Percentiles rank a stretch among this genome's conserved stretches.
Evolutionary conservation across 495 filamentous ascomycete species (phyloP).

Genomic region (Penicillium flavigenum): DNA sequence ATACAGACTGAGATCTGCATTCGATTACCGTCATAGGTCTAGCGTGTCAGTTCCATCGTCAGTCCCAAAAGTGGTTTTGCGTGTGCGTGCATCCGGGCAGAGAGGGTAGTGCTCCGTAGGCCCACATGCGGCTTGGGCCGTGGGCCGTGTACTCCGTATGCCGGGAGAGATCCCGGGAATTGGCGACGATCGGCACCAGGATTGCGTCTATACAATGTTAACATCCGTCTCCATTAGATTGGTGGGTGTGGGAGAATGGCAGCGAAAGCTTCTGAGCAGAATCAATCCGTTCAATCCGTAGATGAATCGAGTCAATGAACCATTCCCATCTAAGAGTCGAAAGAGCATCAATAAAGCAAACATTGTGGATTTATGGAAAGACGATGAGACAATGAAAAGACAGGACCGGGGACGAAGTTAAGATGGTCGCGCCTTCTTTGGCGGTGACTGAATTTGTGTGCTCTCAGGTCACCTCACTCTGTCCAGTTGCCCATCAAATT

Average conservation of each 20-base stretch:
- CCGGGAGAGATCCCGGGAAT: constrained; percentile 19
- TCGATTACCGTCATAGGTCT: constrained; percentile 1
- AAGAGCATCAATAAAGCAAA: not conserved
- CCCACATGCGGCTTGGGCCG: constrained; percentile 29
- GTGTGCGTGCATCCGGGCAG: constrained; percentile 4
- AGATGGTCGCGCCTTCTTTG: constrained; percentile 7
- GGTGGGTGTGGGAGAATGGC: not conserved
- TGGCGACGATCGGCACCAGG: constrained; percentile 21
- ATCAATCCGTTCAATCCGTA: not conserved
- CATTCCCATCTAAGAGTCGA: not conserved
- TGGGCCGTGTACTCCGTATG: constrained; percentile 5
- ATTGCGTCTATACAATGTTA: constrained; percentile 13
- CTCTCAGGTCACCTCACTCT: not conserved
- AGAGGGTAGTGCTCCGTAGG: constrained; percentile 16
- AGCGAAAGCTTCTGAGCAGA: not conserved
- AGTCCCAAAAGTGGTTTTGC: not conserved
- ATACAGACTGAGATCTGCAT: constrained; percentile 11
- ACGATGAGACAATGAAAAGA: constrained; percentile 17
- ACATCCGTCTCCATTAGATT: not conserved
- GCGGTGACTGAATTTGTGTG: not conserved
- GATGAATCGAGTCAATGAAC: not conserved
- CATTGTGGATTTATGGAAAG: not conserved
- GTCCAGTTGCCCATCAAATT: not conserved
- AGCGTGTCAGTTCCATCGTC: constrained; percentile 11
- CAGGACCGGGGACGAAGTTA: not conserved